phyloP scores from a whole-genome alignment of 2,329 filamentous ascomycete species.

The Chaetomiaceae sp. region DNA sequence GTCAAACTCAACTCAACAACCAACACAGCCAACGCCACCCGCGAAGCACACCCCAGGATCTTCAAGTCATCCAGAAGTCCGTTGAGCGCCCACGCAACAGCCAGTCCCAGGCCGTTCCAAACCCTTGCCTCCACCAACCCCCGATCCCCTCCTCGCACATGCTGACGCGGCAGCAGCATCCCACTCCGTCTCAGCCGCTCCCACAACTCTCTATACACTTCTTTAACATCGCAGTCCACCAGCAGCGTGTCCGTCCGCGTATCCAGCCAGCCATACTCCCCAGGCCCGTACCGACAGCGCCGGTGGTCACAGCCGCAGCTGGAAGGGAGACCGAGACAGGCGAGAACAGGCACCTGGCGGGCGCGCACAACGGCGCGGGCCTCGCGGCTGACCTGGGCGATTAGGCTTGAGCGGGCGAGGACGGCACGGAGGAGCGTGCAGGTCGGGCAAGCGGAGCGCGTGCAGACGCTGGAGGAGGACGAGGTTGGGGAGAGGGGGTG shows the following conservation, averaged over 20 bases:
- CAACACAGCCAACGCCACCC: background rate
- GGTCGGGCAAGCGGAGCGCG: no score
- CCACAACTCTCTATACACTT: background rate
- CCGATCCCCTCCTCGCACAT: no score
- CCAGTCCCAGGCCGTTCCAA: no score
- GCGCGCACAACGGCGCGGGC: background rate
- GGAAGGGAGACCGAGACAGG: no score
- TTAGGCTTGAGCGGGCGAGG: background rate
- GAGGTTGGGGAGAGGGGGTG: no score
- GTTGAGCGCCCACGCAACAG: no score
- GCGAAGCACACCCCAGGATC: no score
- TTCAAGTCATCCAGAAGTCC: no score
- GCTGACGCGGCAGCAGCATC: background rate
- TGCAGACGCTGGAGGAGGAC: no score
- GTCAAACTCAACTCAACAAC: background rate
- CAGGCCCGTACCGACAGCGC: no score
- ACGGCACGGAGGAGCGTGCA: background rate
- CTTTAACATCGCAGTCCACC: constrained; percentile 1
- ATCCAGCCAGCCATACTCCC: background rate
- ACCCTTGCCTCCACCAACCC: no score
- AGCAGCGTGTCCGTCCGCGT: constrained; percentile 6
- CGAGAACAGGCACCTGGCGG: background rate
- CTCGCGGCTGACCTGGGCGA: constrained; percentile 1
- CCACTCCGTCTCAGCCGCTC: background rate
- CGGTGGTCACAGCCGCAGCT: background rate